phyloP scores from a whole-genome alignment of 306 rosid species.

The Luffa acutangula region DNA sequence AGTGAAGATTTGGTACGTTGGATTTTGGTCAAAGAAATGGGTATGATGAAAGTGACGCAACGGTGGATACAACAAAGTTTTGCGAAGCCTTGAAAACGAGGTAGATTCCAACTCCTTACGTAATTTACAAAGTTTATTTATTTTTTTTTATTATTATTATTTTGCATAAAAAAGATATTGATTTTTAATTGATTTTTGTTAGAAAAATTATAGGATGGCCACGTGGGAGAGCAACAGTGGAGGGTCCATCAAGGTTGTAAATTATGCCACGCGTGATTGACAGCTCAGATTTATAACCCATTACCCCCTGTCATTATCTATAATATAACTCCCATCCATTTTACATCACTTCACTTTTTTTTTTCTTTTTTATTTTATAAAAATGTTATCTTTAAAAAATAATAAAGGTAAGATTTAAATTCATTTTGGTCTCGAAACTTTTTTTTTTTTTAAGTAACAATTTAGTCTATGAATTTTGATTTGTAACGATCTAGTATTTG shows the following conservation, averaged over 20 bases:
- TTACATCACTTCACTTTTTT: not conserved
- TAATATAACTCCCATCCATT: not conserved
- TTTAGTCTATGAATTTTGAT: no score
- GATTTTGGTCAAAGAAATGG: conserved; percentile 8
- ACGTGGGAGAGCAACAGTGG: not conserved
- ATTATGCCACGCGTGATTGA: conserved; percentile 9
- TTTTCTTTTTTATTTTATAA: not conserved
- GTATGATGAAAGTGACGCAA: conserved; percentile 7
- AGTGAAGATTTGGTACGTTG: not conserved
- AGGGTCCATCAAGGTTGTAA: not conserved
- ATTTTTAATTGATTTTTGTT: not conserved
- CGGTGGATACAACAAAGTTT: conserved; percentile 15
- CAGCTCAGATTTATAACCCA: not conserved
- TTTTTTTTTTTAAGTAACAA: no score
- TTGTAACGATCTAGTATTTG: no score
- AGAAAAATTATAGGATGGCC: not conserved
- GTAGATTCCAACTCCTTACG: conserved; percentile 1
- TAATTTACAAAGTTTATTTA: not conserved
- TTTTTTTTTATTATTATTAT: no score
- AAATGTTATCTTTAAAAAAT: no score
- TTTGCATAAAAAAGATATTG: not conserved
- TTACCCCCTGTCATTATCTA: not conserved
- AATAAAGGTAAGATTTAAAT: no score
- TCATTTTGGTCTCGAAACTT: no score
- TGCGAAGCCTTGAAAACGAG: conserved; percentile 6